Conservation (phyloP, 2,329 filamentous ascomycete species). For the Ophiocordyceps australis region DNA sequence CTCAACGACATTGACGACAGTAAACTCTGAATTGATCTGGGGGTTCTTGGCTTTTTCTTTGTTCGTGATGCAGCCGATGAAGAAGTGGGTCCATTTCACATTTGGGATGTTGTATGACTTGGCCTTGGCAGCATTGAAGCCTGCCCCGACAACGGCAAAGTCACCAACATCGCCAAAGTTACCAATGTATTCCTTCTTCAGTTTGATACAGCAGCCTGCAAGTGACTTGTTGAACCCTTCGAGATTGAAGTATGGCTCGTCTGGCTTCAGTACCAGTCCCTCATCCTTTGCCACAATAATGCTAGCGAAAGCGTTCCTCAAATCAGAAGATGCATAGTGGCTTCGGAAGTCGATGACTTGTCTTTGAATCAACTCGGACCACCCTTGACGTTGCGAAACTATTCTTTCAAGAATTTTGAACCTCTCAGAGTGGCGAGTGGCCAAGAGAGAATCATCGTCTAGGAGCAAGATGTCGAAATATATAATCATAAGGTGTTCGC, state of each 20-base stretch:
- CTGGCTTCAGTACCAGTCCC: conserved; percentile 66
- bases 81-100: conserved; percentile 63
- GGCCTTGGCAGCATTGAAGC: conserved; percentile 47
- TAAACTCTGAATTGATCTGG: conserved; percentile 38
- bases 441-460: conserved; percentile 32
- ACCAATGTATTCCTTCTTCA: conserved; percentile 73
- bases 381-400: conserved; percentile 32
- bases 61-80: conserved; percentile 60
- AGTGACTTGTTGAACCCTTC: conserved; percentile 14
- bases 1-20: conserved; percentile 45
- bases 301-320: conserved; percentile 48
- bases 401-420: conserved; percentile 40
- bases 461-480: conserved; percentile 40
- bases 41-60: conserved; percentile 35
- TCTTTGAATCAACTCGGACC: conserved; percentile 48
- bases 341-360: conserved; percentile 48
- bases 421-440: conserved; percentile 35
- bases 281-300: conserved; percentile 52
- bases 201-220: conserved; percentile 48
- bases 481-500: conserved; percentile 43
- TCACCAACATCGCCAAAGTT: conserved; percentile 70
- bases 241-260: conserved; percentile 59
- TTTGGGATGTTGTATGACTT: conserved; percentile 31
- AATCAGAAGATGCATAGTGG: conserved; percentile 26
- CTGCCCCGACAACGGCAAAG: conserved; percentile 61